A percentile compares a stretch with the other conserved stretches of the same genome.
Conservation (phyloP, 306 rosid species). For the Fragaria iinumae region DNA sequence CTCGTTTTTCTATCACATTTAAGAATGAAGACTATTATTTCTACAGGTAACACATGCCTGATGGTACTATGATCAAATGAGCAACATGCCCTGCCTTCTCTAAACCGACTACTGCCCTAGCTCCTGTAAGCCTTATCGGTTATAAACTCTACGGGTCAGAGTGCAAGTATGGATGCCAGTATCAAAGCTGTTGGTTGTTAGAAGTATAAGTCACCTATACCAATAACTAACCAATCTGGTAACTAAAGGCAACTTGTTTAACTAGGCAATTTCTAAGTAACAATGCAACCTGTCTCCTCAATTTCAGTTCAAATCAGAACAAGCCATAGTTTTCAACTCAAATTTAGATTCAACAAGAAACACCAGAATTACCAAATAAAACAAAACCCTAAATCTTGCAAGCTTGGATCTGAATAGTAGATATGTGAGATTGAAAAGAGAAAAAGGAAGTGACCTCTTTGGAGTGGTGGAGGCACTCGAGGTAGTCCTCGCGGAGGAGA, state of each 20-base stretch:
- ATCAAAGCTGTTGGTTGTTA: not conserved
- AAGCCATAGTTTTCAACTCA: not conserved
- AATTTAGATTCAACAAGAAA: not conserved
- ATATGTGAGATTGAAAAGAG: not conserved
- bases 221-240: not conserved
- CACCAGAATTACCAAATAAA: not conserved
- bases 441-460: slow-evolving; percentile 66
- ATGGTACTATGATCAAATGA: not conserved
- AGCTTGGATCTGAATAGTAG: not conserved
- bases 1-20: not conserved
- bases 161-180: not conserved
- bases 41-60: not conserved
- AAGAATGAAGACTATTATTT: not conserved
- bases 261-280: not conserved
- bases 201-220: not conserved
- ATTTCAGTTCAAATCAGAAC: not conserved
- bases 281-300: not conserved
- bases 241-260: not conserved
- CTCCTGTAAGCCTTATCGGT: not conserved
- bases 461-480: slow-evolving; percentile 97
- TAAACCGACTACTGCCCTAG: not conserved
- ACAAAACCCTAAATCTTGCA: slow-evolving; percentile 11
- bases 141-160: not conserved
- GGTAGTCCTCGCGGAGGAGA: slow-evolving; percentile 97
- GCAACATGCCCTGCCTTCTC: not conserved